These are phyloP conservation scores for Fusarium irregulare DNA, from an alignment of 2,329 filamentous ascomycete species.

Conservation along the genomic window DNA sequence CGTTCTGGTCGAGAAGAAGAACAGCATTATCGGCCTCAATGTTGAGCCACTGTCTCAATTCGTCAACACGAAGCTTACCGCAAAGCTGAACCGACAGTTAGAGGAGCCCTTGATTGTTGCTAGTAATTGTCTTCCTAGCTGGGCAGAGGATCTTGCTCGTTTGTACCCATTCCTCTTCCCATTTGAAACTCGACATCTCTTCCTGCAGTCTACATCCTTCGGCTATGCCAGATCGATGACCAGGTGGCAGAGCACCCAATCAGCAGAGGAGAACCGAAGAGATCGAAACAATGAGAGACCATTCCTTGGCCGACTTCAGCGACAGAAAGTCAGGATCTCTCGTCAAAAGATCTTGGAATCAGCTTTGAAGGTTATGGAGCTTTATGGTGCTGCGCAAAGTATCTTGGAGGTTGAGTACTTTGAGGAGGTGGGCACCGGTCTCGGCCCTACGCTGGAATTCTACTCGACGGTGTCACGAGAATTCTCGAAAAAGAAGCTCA, in stretches of 20 bases:
- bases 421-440: constrained; percentile 95
- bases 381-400: constrained; percentile 96
- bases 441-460: constrained; percentile 96
- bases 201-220: constrained; percentile 97
- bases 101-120: constrained; percentile 97
- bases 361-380: constrained; percentile 97
- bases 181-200: constrained; percentile 96
- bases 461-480: constrained; percentile 98
- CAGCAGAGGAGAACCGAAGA: constrained; percentile 80
- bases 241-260: constrained; percentile 93
- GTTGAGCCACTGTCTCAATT: constrained; percentile 91
- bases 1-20: constrained; percentile 79
- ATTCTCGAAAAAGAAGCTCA: constrained; percentile 96
- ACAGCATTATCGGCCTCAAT: constrained; percentile 75
- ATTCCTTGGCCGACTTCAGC: constrained; percentile 89
- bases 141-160: constrained; percentile 94
- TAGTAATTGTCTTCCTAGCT: constrained; percentile 93
- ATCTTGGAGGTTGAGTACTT: constrained; percentile 98
- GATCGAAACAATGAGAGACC: constrained; percentile 91
- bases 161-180: constrained; percentile 97
- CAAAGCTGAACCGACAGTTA: constrained; percentile 95
- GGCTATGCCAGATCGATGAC: constrained; percentile 98
- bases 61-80: constrained; percentile 97
- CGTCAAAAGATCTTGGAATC: constrained; percentile 95
- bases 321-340: constrained; percentile 98